A percentile compares a stretch with the other conserved stretches of the same genome.
phyloP scores from a whole-genome alignment of 352 stramenopile species.

The Poterioochromonas sp. region DNA sequence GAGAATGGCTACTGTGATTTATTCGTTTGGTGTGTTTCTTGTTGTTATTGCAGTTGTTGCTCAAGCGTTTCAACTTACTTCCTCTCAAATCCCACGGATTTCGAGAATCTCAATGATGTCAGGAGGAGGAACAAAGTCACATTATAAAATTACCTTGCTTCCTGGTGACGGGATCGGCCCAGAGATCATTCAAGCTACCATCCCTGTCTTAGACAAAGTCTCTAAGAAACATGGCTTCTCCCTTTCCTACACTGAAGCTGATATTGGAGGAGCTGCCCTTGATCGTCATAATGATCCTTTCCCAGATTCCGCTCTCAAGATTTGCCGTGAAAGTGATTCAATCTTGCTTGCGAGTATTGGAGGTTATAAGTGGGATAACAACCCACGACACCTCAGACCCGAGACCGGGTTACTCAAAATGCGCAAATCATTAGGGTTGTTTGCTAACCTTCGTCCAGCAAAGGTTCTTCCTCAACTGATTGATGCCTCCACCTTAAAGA shows the following conservation, averaged over 20 bases:
- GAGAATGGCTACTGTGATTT: too few species aligned
- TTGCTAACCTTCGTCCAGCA: slow-evolving; percentile 92
- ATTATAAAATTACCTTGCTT: slow-evolving; percentile 83
- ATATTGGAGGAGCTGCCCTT: slow-evolving; percentile 90
- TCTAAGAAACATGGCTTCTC: slow-evolving; percentile 64
- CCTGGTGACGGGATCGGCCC: slow-evolving; percentile 96
- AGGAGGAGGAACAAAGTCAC: slow-evolving; percentile 60
- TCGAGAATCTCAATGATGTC: too few species aligned
- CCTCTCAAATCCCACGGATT: too few species aligned
- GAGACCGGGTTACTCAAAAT: slow-evolving; percentile 95
- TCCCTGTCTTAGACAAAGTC: slow-evolving; percentile 47
- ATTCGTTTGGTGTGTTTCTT: slow-evolving; percentile 37
- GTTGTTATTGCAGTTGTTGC: too few species aligned
- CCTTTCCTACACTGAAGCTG: slow-evolving; percentile 80
- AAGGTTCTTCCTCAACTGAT: slow-evolving; percentile 96
- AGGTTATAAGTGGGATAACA: slow-evolving; percentile 81
- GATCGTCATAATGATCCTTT: slow-evolving; percentile 80
- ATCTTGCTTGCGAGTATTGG: slow-evolving; percentile 94
- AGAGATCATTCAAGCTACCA: slow-evolving; percentile 88
- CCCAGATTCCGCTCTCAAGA: slow-evolving; percentile 81
- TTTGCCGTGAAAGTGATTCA: slow-evolving; percentile 72
- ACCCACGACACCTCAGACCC: slow-evolving; percentile 63
- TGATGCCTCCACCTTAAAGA: slow-evolving; percentile 90
- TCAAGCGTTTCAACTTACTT: too few species aligned
- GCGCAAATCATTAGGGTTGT: slow-evolving; percentile 91